Base-by-base conservation (phyloP, 1,284 basidiomycete genomes). In the Fomitopsis betulina region DNA sequence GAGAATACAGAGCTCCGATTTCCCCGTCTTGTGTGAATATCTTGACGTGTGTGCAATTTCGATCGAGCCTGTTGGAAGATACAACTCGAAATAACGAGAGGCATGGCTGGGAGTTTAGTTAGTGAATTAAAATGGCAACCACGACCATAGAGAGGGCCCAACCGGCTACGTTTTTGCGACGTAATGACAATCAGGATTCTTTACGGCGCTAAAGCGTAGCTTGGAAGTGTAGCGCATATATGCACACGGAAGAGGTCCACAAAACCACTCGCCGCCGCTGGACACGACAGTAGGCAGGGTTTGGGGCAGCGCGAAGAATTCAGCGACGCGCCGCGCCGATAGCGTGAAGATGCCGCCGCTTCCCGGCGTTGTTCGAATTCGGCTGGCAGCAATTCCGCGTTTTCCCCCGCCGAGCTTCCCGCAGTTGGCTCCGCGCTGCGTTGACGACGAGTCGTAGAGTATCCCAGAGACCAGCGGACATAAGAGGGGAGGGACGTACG, bases 1-100 rank as follows among this genome's bases (percentile, higher is more conserved):
- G 59, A 95, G 80, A 38, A 96, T 94, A 68, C 91, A 95, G 7
- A 96, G 77, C 69, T 96, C 94, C 35, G 91, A 90, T 73, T 94
- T 94, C 64, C 89, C 90, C n/a, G 91, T 93, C 60, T 81, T 82
- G 72, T 90, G 84, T 30, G 88, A 84, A 70, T 94, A 94, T 27
- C 93, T 83, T 33, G 89, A 88, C 0, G 92, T 94, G 71, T 92
- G 89, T 13, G 91, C 87, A 63, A 94, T 92, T 72, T 94, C 91
- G 64, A 94, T 91, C 57, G 82, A 86, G 54, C 89, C 88, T n/a
- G 81, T 80, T 37, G 91, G 89, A 63, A 89, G 78, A 70, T 93
- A 92, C 40, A 94, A 81, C 70, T 92, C 88, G 67, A 93, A 86
- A 73, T 94, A 94, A 45, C 91, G 89, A 52, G 87, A 91, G 50